These are phyloP conservation scores for Candida freyschussii DNA, from an alignment of 1,139 yeast genomes.

Conservation along the genomic window DNA sequence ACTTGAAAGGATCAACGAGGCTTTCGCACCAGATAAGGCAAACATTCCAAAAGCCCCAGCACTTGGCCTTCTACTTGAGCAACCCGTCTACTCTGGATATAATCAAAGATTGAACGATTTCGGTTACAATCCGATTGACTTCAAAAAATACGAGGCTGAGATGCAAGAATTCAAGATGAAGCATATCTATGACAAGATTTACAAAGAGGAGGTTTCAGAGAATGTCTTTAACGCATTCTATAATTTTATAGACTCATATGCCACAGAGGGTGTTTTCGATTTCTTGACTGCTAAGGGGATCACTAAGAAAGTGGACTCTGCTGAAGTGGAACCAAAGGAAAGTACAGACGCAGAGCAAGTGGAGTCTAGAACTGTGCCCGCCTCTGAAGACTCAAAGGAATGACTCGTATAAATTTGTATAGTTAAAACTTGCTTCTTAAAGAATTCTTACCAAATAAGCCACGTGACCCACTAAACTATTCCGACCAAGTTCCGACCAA, in stretches of 20 bases:
- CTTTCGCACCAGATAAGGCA: conserved; percentile 68
- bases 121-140: conserved; percentile 77
- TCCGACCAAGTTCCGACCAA: too few species aligned
- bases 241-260: conserved; percentile 78
- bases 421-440: neutral
- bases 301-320: conserved; percentile 25
- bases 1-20: conserved; percentile 64
- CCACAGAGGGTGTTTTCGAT: conserved; percentile 58
- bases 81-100: conserved; percentile 87
- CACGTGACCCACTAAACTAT: too few species aligned
- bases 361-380: too few species aligned
- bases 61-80: conserved; percentile 80
- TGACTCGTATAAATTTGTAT: conserved; percentile 4
- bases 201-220: conserved; percentile 81
- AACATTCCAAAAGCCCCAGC: conserved; percentile 98
- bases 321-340: conserved; percentile 8
- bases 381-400: conserved; percentile 16
- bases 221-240: conserved; percentile 87
- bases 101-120: conserved; percentile 65
- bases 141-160: conserved; percentile 58
- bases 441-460: too few species aligned
- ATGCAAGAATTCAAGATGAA: conserved; percentile 86
- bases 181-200: conserved; percentile 86
- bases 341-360: conserved; percentile 1
- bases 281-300: conserved; percentile 67